Percentiles rank a stretch among this genome's conserved stretches.
These are phyloP conservation scores for Cymbidium sinense DNA, from an alignment of 106 monocot species.

Conservation along the genomic window DNA sequence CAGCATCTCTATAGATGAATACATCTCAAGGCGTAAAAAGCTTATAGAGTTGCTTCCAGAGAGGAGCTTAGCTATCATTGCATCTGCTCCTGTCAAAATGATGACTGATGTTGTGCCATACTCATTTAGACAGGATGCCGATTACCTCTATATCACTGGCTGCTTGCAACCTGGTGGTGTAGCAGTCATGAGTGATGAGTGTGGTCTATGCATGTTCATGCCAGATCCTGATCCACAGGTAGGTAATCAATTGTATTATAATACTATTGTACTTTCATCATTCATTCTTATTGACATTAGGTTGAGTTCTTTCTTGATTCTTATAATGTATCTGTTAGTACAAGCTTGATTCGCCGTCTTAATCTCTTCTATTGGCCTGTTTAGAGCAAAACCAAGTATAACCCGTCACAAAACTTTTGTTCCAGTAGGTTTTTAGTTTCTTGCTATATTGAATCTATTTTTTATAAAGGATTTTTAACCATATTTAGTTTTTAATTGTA, in stretches of 20 bases:
- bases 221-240: slow-evolving; percentile 79
- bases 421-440: neutral
- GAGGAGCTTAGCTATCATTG: slow-evolving; percentile 79
- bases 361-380: neutral
- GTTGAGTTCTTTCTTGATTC: neutral
- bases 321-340: neutral
- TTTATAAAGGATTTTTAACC: neutral
- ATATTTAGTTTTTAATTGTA: neutral
- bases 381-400: neutral
- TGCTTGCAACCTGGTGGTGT: slow-evolving; percentile 90
- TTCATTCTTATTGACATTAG: neutral
- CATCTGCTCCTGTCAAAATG: slow-evolving; percentile 88
- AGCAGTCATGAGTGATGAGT: slow-evolving; percentile 60
- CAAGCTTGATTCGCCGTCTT: neutral
- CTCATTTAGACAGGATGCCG: slow-evolving; percentile 89
- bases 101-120: slow-evolving; percentile 99
- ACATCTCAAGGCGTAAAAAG: slow-evolving; percentile 56
- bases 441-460: neutral
- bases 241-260: slow-evolving; percentile 14
- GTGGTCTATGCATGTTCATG: slow-evolving; percentile 95
- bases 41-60: slow-evolving; percentile 81
- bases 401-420: neutral
- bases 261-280: neutral
- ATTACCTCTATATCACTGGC: slow-evolving; percentile 82
- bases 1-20: slow-evolving; percentile 63